These are phyloP conservation scores for Gracilaria domingensis DNA, from an alignment of 23 red algal species.

Conservation along the genomic window DNA sequence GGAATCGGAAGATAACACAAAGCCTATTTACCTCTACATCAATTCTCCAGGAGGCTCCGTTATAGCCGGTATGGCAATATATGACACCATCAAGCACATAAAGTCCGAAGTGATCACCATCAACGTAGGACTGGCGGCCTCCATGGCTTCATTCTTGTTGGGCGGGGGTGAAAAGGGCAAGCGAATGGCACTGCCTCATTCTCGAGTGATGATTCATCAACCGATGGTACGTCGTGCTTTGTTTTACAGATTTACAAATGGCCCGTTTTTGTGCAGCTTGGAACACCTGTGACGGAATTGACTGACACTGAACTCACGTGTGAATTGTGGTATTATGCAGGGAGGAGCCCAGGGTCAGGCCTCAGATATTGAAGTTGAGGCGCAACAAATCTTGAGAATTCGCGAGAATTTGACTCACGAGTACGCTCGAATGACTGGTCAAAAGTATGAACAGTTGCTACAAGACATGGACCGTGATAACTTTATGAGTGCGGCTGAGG, in stretches of 20 bases:
- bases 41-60: slow-evolving; percentile 99
- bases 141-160: slow-evolving; percentile 96
- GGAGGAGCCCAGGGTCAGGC: slow-evolving; percentile 99
- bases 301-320: background rate
- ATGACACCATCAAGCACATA: slow-evolving; percentile 99
- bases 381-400: slow-evolving; percentile 98
- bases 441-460: slow-evolving; percentile 92
- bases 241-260: background rate
- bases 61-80: slow-evolving; percentile 97
- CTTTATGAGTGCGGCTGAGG: slow-evolving; percentile 97
- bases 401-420: slow-evolving; percentile 95
- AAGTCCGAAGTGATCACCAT: slow-evolving; percentile 97
- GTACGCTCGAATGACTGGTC: slow-evolving; percentile 98
- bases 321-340: slow-evolving; percentile 2
- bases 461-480: slow-evolving; percentile 98
- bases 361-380: slow-evolving; percentile 99
- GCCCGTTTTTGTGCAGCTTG: background rate
- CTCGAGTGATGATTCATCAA: slow-evolving; percentile 99
- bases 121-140: slow-evolving; percentile 97
- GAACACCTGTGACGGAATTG: no score
- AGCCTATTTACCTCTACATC: slow-evolving; percentile 99
- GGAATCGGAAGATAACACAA: slow-evolving; percentile 98
- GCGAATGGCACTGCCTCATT: slow-evolving; percentile 93
- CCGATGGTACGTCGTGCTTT: slow-evolving; percentile 75
- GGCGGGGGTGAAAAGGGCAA: slow-evolving; percentile 95